Evolutionary conservation across 768 basidiomycete species (phyloP).

Genomic region (Suillus alpinus): DNA sequence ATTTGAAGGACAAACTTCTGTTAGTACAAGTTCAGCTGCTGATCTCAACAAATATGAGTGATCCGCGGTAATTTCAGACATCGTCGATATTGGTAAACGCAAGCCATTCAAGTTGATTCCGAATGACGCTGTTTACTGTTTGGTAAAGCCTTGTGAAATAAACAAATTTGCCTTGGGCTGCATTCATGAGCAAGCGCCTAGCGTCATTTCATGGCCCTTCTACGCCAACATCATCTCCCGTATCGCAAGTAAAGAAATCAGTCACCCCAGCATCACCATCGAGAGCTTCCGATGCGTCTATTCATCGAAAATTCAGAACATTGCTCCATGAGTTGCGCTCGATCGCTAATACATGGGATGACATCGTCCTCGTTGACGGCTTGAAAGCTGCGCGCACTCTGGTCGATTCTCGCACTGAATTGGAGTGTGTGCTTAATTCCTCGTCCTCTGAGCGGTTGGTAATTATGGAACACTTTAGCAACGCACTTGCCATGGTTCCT

Average conservation of each 20-base stretch:
- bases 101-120: background rate
- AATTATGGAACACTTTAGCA: conserved; percentile 39
- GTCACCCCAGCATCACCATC: conserved; percentile 43
- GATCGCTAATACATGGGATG: conserved; percentile 75
- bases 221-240: conserved; percentile 68
- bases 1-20: conserved; percentile 17
- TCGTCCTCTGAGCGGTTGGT: background rate
- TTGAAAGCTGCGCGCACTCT: conserved; percentile 69
- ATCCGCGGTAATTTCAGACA: conserved; percentile 20
- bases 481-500: conserved; percentile 56
- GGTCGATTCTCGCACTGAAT: conserved; percentile 77
- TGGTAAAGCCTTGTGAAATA: conserved; percentile 10
- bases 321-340: conserved; percentile 65
- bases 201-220: conserved; percentile 82
- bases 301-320: conserved; percentile 74
- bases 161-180: conserved; percentile 1
- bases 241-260: conserved; percentile 38
- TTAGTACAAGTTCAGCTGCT: conserved; percentile 31
- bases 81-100: background rate
- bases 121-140: conserved; percentile 2
- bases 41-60: conserved; percentile 27
- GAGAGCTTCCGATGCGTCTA: conserved; percentile 60
- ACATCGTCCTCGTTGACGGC: conserved; percentile 77
- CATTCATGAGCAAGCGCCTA: conserved; percentile 52
- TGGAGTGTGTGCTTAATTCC: conserved; percentile 58